Evolutionary conservation across 2,329 filamentous ascomycete genomes (phyloP).

Genomic region (Aureobasidium mangrovei): DNA sequence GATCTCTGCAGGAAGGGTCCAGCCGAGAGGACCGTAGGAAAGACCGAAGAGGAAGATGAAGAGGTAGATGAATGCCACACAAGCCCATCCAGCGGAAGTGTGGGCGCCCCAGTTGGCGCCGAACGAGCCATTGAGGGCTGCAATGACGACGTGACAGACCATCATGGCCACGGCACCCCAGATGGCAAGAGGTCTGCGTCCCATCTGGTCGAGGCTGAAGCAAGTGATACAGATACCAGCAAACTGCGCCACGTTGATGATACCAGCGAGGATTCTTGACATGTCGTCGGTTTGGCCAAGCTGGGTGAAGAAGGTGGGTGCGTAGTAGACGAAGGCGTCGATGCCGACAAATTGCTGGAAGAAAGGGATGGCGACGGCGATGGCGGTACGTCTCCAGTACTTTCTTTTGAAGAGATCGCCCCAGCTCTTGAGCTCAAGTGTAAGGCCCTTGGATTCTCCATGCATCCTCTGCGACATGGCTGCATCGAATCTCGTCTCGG

Average conservation of each 20-base stretch:
- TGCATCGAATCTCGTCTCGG: constrained; percentile 23
- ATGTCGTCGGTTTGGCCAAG: constrained; percentile 29
- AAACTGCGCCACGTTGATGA: constrained; percentile 61
- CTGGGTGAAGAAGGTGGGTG: constrained; percentile 49
- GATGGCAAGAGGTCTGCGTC: constrained; percentile 48
- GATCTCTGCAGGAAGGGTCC: constrained; percentile 45
- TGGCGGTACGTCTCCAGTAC: constrained; percentile 39
- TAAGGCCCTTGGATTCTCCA: constrained; percentile 29
- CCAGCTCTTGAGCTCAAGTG: constrained; percentile 42
- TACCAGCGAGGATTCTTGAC: constrained; percentile 44
- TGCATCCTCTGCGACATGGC: constrained; percentile 28
- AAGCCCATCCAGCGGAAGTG: constrained; percentile 15
- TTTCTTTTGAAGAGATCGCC: constrained; percentile 42
- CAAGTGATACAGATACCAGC: constrained; percentile 23
- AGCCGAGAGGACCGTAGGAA: constrained; percentile 36
- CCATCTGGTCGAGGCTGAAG: constrained; percentile 56
- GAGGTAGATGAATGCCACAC: constrained; percentile 14
- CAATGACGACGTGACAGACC: constrained; percentile 25
- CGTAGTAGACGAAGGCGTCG: constrained; percentile 53
- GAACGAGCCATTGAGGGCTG: constrained; percentile 20
- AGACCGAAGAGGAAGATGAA: constrained; percentile 43
- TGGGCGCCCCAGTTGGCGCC: constrained; percentile 20
- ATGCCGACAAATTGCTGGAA: constrained; percentile 50
- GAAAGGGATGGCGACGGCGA: constrained; percentile 47
- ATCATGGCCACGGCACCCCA: constrained; percentile 24